Base-by-base conservation (phyloP, 768 basidiomycete species). In the Paxillus involutus region DNA sequence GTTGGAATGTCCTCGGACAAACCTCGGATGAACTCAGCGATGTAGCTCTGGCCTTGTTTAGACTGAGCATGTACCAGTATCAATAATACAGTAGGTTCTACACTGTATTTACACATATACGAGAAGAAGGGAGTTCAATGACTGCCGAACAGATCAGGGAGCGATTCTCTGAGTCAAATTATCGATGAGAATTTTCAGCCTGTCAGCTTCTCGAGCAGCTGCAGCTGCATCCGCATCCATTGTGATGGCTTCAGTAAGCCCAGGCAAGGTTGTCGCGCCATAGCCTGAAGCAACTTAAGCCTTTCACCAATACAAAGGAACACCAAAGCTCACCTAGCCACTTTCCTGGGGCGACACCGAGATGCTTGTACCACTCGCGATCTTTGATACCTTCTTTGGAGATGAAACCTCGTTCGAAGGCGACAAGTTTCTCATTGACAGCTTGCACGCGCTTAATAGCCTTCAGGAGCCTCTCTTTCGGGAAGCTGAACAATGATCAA, bases 301-400 rank as follows among this genome's bases (percentile, higher is more conserved):
- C 12, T 21, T 11, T 11, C 12, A 17, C 17, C 33, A 14, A 37
- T 26, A 6, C 29, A 46, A 21, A n/a, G 32, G 8, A 55, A 40
- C 5, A 1, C 36, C 10, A 8, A 39, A 33, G 69, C 78, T 58
- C 61, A 88, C 87, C 86, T 41, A 86, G 81, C 87, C 88, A 87
- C 70, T 89, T 84, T 45, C 91, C 91, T 24, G 91, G 91, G 3
- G 91, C 90, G 36, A 91, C 88, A 44, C 80, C 90, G 9, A 91
- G 77, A 68, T 92, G 86, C 61, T 78, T 83, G 70, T 89, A 94
- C 91, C 91, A 94, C 65, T 89, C 86, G 49, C 88, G 77, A 45
- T 85, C 82, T 61, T 83, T 82, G 61, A 92, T 85, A 1, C 90
- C 91, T 9, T 75, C 82, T 60, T 84, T 72, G n/a, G 82, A 83